These are phyloP conservation scores for Bruguiera sexangula DNA, from an alignment of 345 rosid species.

Conservation along the genomic window DNA sequence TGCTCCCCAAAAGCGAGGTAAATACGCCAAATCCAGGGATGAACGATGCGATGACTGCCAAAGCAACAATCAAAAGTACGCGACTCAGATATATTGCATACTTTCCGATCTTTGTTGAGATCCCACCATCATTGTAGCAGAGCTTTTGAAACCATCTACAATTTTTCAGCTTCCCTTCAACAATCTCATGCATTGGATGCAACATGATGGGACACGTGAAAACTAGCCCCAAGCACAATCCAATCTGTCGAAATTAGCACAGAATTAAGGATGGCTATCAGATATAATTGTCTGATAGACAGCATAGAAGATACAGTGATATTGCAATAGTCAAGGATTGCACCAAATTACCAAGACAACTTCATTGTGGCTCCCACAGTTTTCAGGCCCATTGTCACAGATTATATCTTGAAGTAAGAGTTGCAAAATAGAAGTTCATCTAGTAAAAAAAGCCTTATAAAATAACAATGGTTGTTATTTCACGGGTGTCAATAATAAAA, in stretches of 20 bases:
- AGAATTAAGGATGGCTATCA: neutral
- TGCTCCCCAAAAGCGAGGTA: constrained; percentile 74
- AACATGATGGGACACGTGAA: constrained; percentile 91
- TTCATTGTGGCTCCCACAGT: constrained; percentile 1
- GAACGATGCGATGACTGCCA: constrained; percentile 59
- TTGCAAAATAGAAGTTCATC: neutral
- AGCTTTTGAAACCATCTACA: constrained; percentile 41
- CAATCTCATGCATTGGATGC: constrained; percentile 78
- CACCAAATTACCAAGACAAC: neutral
- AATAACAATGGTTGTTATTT: neutral
- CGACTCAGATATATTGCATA: constrained; percentile 42
- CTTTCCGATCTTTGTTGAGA: constrained; percentile 33
- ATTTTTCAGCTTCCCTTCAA: constrained; percentile 64
- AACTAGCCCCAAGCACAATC: constrained; percentile 72
- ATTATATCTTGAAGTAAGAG: neutral
- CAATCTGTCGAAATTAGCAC: constrained; percentile 49
- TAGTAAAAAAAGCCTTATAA: neutral
- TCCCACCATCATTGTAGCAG: constrained; percentile 22
- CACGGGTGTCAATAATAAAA: neutral
- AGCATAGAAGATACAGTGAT: no score
- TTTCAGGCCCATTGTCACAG: neutral
- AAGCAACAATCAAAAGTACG: constrained; percentile 46
- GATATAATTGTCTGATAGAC: neutral
- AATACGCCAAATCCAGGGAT: constrained; percentile 79
- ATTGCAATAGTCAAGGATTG: no score